Conservation (phyloP, 805 yeast species). For the Zygosaccharomyces bailii region DNA sequence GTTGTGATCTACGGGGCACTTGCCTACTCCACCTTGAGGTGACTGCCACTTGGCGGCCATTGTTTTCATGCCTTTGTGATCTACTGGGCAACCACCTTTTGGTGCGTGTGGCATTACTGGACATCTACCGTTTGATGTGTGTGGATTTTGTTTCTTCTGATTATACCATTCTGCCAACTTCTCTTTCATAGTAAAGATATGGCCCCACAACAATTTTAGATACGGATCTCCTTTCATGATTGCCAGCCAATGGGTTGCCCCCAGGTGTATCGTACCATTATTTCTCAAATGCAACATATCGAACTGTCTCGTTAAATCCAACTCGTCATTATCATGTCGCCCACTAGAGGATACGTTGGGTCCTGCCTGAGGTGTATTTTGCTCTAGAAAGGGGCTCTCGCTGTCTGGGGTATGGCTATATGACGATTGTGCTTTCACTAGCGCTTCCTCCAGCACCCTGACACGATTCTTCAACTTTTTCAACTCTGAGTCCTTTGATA, state of each 20-base stretch:
- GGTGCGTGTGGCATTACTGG: constrained; percentile 23
- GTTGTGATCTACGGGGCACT: constrained; percentile 11
- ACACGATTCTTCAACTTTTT: constrained; percentile 57
- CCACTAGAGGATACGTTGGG: constrained; percentile 10
- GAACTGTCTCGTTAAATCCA: constrained; percentile 42
- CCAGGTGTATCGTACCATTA: constrained; percentile 43
- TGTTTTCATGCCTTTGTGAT: constrained; percentile 14
- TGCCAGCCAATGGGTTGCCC: constrained; percentile 58
- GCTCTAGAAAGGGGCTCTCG: constrained; percentile 12
- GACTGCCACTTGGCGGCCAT: not conserved
- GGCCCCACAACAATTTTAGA: constrained; percentile 52
- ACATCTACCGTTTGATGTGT: constrained; percentile 16
- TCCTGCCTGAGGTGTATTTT: constrained; percentile 8
- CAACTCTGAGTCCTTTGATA: constrained; percentile 44
- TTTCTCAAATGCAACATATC: constrained; percentile 44
- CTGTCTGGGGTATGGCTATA: constrained; percentile 24
- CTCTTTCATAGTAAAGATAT: constrained; percentile 43
- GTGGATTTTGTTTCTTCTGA: constrained; percentile 22
- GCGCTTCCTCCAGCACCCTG: constrained; percentile 47
- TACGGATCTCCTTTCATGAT: constrained; percentile 58
- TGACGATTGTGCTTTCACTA: constrained; percentile 33
- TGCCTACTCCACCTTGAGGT: not conserved
- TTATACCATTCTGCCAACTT: constrained; percentile 35
- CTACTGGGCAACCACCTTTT: constrained; percentile 30
- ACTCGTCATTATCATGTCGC: constrained; percentile 35